Base-by-base conservation (phyloP, 1,284 basidiomycete genomes). In the Pascua guehoae region DNA sequence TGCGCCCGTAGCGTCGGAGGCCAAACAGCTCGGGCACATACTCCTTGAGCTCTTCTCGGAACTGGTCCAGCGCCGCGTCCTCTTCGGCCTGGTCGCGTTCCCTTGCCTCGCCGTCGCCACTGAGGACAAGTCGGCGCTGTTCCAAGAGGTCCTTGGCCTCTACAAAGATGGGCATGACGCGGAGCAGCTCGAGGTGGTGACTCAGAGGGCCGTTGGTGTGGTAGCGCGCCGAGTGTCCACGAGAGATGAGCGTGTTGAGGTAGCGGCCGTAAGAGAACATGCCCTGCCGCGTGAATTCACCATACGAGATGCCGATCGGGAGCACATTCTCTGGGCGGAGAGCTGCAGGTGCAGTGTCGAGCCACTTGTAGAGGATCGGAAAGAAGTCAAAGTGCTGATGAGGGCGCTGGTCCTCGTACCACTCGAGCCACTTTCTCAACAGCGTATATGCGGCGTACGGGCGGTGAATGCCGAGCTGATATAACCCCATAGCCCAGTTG, bases 211-310 rank as follows among this genome's bases (percentile, higher is more conserved):
- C 40, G 37, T 60, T 56, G 7, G 53, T 41, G 45, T 52, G 37
- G 45, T 51, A 58, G 49, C 74, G 52, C 4, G 70, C 71, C 2
- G 67, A 70, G 41, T 71, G 63, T 12, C 90, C 88, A 24, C 89
- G 82, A 1, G 91, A 89, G 54, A 94, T 86, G 18, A 96, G 81
- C 32, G 88, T 83, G 68, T 92, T 89, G 37, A 95, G 82, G 68
- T 94, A 96, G 43, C 82, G 81, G n/a, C 85, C 81, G 68, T 91
- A 95, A 1, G 87, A 89, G 71, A 95, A 94, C 17, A 92, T 72
- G 4, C 84, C 86, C 32, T 82, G 78, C 65, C 87, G 84, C 5
- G 88, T 85, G 2, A 95, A 81, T 70, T 91, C 88, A 12, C 88
- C 91, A 58, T 88, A 88, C 5, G 93, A 79, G 18, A 88, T 79